Percentiles rank a stretch among this genome's conserved stretches.
Evolutionary conservation across 106 monocot species (phyloP).

Genomic region (Hemerocallis citrina): DNA sequence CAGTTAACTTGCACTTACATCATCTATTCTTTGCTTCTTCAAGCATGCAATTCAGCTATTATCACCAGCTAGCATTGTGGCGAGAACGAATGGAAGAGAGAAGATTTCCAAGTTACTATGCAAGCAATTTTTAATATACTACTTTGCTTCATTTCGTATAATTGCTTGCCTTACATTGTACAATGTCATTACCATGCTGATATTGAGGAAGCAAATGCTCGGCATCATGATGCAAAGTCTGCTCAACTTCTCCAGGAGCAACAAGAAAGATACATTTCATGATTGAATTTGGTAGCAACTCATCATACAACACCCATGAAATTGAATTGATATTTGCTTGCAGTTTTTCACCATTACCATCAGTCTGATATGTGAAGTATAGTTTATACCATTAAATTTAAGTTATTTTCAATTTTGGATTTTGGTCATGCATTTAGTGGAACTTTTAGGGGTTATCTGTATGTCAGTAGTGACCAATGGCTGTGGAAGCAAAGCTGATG

Average conservation of each 20-base stretch:
- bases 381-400: too few species aligned
- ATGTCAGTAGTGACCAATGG: too few species aligned
- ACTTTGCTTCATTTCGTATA: neutral
- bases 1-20: neutral
- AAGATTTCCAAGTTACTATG: slow-evolving; percentile 83
- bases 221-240: slow-evolving; percentile 81
- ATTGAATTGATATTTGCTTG: too few species aligned
- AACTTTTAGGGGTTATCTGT: too few species aligned
- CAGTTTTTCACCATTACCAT: too few species aligned
- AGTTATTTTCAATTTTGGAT: too few species aligned
- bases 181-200: slow-evolving; percentile 40
- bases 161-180: neutral
- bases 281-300: neutral
- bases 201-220: slow-evolving; percentile 63
- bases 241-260: slow-evolving; percentile 84
- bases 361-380: too few species aligned
- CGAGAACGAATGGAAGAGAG: slow-evolving; percentile 77
- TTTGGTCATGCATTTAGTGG: too few species aligned
- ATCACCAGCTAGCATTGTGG: slow-evolving; percentile 75
- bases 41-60: slow-evolving; percentile 91
- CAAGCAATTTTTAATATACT: neutral
- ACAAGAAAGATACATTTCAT: slow-evolving; percentile 67
- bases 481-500: too few species aligned
- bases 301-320: too few species aligned
- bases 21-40: slow-evolving; percentile 4